Base-by-base conservation (phyloP, 2,329 filamentous ascomycete genomes). In the Lachnellula occidentalis region DNA sequence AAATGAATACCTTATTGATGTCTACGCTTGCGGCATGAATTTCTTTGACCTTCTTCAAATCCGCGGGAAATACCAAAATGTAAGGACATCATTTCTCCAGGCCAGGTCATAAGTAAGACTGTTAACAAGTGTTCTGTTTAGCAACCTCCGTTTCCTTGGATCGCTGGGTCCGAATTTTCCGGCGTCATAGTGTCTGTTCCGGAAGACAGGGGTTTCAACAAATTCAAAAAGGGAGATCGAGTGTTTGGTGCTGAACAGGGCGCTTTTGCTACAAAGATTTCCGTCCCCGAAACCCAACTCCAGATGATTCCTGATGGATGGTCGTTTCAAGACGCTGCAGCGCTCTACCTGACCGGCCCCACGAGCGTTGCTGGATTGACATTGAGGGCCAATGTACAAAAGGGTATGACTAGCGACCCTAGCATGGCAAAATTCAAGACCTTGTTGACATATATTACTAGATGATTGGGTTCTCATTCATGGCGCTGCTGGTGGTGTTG, bases 1-100 rank as follows among this genome's bases (percentile, higher is more conserved):
- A 34, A 76, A 88, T 67, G 83, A 96, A 74, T 97, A 96, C 70
- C 78, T 95, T 59, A 88, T 97, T 69, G 81, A 85, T 67, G 87
- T 97, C 65, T 88, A 90, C 72, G 90, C 92, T 45, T 81, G 88
- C 0, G 92, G 90, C 17, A 89, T 90, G 66, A 97, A 97, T 75
- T 97, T 97, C 80, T 97, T 96, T 76, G 92, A 97, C 71, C 87
- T 96, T 55, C 83, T 97, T 51, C 92, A 97, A 69, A 90, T 96
- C 67, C 87, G 90, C 67, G 92, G 92, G 54, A 95, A 95, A 81
- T 97, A 97, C 74, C 92, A 97, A 69, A 81, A 90, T 69, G 27
- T 31, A 31, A 31, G 3, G 9, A 12, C 12, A 9, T 31, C 27
- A 31, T 31, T 1, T 12, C 9, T 31, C 27, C 12, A 31, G 9